These are phyloP conservation scores for Brassica carinata DNA, from an alignment of 345 rosid genomes.

Conservation along the genomic window DNA sequence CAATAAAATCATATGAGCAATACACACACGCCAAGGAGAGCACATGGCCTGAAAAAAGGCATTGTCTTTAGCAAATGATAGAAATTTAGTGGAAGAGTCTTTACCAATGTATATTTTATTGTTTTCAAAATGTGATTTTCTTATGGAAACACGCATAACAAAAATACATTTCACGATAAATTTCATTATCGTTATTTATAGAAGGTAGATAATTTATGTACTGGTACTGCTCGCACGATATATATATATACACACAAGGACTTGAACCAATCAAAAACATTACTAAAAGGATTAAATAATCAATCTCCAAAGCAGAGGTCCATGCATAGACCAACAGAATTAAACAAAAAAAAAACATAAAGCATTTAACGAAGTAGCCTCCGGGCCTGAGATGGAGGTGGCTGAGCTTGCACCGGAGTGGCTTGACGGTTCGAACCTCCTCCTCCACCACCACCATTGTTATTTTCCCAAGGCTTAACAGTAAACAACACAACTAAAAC, in stretches of 20 bases:
- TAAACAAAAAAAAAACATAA: neutral
- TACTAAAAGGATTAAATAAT: neutral
- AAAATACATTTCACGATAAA: neutral
- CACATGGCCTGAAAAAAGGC: neutral
- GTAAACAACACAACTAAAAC: slow-evolving; percentile 65
- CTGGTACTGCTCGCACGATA: neutral
- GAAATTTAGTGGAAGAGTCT: neutral
- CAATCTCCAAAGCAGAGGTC: slow-evolving; percentile 20
- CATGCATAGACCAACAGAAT: slow-evolving; percentile 11
- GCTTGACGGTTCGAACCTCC: slow-evolving; percentile 31
- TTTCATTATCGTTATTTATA: neutral
- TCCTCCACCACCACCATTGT: slow-evolving; percentile 28
- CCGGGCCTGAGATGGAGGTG: slow-evolving; percentile 20
- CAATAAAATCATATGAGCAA: slow-evolving; percentile 19
- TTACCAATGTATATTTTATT: slow-evolving; percentile 75
- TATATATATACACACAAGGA: neutral
- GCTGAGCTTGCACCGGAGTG: slow-evolving; percentile 36
- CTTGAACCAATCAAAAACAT: slow-evolving; percentile 8
- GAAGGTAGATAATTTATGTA: neutral
- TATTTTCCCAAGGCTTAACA: slow-evolving; percentile 67
- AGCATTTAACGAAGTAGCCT: slow-evolving; percentile 32
- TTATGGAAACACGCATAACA: neutral
- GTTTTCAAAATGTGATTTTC: neutral
- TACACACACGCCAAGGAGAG: neutral
- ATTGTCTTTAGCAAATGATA: slow-evolving; percentile 43